Conservation (phyloP, 257 asterid genomes). For the Voacanga thouarsii region DNA sequence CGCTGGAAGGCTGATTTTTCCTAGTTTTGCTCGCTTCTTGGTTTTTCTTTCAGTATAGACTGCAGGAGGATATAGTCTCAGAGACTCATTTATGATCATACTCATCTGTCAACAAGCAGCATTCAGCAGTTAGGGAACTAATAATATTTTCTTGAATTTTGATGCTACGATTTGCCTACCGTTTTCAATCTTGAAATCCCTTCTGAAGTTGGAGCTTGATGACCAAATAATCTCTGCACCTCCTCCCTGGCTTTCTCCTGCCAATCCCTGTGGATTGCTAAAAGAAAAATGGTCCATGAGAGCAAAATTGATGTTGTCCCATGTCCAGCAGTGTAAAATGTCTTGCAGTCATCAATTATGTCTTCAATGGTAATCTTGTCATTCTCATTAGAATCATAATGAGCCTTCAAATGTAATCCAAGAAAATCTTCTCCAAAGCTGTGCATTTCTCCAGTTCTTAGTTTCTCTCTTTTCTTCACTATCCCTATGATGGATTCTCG, state of each 20-base stretch:
- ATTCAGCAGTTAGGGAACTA: not conserved
- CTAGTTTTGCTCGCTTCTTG: conserved; percentile 9
- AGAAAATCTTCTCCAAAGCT: conserved; percentile 43
- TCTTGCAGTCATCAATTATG: conserved; percentile 54
- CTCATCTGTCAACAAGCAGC: conserved; percentile 12
- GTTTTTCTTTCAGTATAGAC: not conserved
- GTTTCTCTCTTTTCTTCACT: conserved; percentile 34
- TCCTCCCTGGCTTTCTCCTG: conserved; percentile 53
- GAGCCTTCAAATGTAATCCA: conserved; percentile 44
- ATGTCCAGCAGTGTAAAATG: conserved; percentile 58
- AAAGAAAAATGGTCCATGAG: conserved; percentile 43
- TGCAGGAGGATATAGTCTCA: conserved; percentile 25
- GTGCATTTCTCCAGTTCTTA: conserved; percentile 11
- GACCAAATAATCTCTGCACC: conserved; percentile 12
- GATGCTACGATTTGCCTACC: not conserved
- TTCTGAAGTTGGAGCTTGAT: conserved; percentile 18
- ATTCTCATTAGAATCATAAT: conserved; percentile 27
- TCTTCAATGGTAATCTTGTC: conserved; percentile 32
- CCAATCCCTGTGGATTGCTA: conserved; percentile 58
- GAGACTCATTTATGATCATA: conserved; percentile 28
- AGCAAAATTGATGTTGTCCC: conserved; percentile 44
- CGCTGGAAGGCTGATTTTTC: conserved; percentile 23
- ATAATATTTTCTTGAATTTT: not conserved
- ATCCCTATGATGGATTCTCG: conserved; percentile 46
- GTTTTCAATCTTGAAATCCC: conserved; percentile 17